These are phyloP conservation scores for Urochloa ruziziensis DNA, from an alignment of 176 grass and related monocot species.

Conservation along the genomic window DNA sequence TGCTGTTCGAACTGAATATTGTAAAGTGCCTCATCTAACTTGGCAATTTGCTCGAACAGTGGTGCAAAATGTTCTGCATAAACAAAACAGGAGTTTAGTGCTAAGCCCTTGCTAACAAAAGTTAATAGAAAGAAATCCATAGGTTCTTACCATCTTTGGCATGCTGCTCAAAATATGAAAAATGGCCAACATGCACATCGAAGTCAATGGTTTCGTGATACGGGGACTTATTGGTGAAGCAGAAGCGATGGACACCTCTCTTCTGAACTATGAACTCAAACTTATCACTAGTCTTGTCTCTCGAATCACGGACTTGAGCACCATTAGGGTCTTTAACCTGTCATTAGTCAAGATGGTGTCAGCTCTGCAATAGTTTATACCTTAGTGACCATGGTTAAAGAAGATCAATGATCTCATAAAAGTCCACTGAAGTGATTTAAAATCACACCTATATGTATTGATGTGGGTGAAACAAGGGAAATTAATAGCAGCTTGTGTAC, in stretches of 20 bases:
- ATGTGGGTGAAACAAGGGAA: not conserved
- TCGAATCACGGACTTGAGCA: constrained; percentile 69
- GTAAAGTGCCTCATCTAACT: constrained; percentile 96
- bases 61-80: constrained; percentile 88
- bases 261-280: constrained; percentile 95
- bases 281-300: constrained; percentile 86
- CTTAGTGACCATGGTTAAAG: not conserved
- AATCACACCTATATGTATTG: not conserved
- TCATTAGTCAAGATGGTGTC: constrained; percentile 14
- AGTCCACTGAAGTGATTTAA: not conserved
- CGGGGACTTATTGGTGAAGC: constrained; percentile 89
- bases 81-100: not conserved
- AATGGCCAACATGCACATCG: constrained; percentile 94
- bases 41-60: constrained; percentile 89
- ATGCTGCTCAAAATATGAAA: constrained; percentile 90
- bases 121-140: constrained; percentile 16
- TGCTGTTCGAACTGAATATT: constrained; percentile 99
- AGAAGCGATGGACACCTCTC: constrained; percentile 86
- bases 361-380: not conserved
- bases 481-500: not conserved
- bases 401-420: not conserved
- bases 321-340: constrained; percentile 86
- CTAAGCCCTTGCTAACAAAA: not conserved
- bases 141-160: constrained; percentile 91
- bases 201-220: constrained; percentile 99